These are phyloP conservation scores for Didymellaceae sp. DNA, from an alignment of 2,329 filamentous ascomycete genomes.

Conservation along the genomic window DNA sequence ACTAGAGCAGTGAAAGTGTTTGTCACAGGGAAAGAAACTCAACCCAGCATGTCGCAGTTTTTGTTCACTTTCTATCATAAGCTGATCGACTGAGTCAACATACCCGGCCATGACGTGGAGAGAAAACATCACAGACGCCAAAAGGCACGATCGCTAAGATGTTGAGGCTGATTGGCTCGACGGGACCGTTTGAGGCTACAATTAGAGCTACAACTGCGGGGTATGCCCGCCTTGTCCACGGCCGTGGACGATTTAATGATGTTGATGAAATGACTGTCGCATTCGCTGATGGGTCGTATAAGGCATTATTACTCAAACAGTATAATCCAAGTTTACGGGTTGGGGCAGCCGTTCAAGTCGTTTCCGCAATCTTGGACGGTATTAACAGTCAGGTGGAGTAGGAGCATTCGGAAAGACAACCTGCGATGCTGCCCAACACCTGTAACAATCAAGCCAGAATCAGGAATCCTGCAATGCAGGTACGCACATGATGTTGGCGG, in stretches of 20 bases:
- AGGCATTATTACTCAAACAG: too few relatives aligned
- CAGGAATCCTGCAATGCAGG: neutral
- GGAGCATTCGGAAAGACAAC: neutral
- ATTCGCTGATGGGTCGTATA: neutral
- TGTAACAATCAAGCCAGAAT: neutral
- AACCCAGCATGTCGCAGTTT: too few relatives aligned
- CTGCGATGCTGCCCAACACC: neutral
- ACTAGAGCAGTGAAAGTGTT: too few relatives aligned
- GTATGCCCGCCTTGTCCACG: constrained; percentile 5
- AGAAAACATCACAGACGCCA: neutral
- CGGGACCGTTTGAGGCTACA: constrained; percentile 1
- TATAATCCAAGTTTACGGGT: too few relatives aligned
- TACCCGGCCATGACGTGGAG: neutral
- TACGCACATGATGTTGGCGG: neutral
- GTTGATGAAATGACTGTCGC: neutral
- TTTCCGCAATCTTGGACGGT: too few relatives aligned
- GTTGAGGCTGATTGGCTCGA: constrained; percentile 12
- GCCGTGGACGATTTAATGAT: constrained; percentile 1
- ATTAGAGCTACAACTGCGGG: constrained; percentile 7
- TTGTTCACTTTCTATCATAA: neutral
- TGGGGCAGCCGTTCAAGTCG: too few relatives aligned
- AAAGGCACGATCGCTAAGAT: constrained; percentile 6
- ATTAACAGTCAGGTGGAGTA: too few relatives aligned
- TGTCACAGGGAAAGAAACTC: too few relatives aligned
- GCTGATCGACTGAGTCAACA: neutral